Percentiles rank a stretch among this genome's conserved stretches.
Evolutionary conservation across 305 asterid species (phyloP).

Genomic region (Solanum hybrid): DNA sequence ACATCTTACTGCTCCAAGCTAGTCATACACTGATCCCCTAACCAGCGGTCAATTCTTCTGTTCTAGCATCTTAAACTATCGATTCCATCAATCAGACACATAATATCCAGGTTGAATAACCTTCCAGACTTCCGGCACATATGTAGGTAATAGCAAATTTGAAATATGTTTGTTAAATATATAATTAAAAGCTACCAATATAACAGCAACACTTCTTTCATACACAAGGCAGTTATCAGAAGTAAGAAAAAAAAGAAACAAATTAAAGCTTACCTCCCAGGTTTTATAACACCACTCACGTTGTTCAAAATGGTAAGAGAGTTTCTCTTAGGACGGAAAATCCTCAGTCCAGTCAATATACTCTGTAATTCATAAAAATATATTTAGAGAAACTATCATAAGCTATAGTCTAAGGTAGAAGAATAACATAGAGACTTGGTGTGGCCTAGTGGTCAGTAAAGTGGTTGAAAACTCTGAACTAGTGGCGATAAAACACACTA

Average conservation of each 20-base stretch:
- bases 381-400: neutral
- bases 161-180: neutral
- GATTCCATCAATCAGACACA: neutral
- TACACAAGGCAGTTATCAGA: neutral
- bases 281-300: slow-evolving; percentile 52
- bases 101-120: neutral
- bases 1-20: neutral
- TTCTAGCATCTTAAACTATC: neutral
- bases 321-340: slow-evolving; percentile 45
- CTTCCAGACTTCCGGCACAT: neutral
- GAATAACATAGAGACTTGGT: neutral
- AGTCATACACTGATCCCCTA: neutral
- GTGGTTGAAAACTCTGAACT: neutral
- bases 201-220: neutral
- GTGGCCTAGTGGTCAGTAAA: neutral
- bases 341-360: slow-evolving; percentile 28
- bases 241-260: neutral
- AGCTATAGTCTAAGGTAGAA: neutral
- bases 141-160: neutral
- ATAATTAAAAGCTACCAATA: neutral
- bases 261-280: slow-evolving; percentile 44
- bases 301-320: slow-evolving; percentile 42
- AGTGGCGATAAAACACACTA: neutral
- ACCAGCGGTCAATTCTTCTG: neutral
- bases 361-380: slow-evolving; percentile 22